Percentiles rank a stretch among this genome's conserved stretches.
Evolutionary conservation across 2,329 filamentous ascomycete genomes (phyloP).

Genomic region (Phaeophleospora eucalypticola): DNA sequence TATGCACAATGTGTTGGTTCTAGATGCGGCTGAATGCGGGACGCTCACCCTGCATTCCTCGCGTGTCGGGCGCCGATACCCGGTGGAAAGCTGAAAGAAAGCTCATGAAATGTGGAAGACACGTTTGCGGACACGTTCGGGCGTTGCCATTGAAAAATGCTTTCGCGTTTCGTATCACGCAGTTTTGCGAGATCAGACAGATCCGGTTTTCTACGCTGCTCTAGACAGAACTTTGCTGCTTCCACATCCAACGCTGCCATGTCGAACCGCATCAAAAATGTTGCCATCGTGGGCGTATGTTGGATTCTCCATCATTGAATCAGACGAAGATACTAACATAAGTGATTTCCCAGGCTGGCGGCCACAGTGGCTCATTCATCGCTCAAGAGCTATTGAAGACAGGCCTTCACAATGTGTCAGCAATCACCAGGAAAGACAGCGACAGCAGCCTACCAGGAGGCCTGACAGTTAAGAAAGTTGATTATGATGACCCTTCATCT

Average conservation of each 20-base stretch:
- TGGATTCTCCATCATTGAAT: background rate
- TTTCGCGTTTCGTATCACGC: too few relatives aligned
- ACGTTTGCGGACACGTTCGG: too few relatives aligned
- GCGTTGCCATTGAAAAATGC: too few relatives aligned
- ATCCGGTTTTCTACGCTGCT: too few relatives aligned
- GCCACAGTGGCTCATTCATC: slow-evolving; percentile 38
- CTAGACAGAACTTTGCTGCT: slow-evolving; percentile 49
- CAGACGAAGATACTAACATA: slow-evolving; percentile 1
- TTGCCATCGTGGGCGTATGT: slow-evolving; percentile 38
- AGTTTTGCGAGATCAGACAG: too few relatives aligned
- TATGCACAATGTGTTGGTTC: too few relatives aligned
- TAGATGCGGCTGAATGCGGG: too few relatives aligned
- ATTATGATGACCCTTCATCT: background rate
- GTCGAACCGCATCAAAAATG: slow-evolving; percentile 32
- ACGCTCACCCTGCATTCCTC: too few relatives aligned
- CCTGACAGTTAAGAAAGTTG: background rate
- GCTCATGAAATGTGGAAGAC: too few relatives aligned
- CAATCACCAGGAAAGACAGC: background rate
- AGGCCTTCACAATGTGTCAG: slow-evolving; percentile 34
- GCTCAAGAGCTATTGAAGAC: slow-evolving; percentile 38
- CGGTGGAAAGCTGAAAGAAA: too few relatives aligned
- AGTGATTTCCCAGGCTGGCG: too few relatives aligned
- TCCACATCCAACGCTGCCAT: slow-evolving; percentile 42
- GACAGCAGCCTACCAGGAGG: background rate
- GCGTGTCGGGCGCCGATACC: too few relatives aligned